Evolutionary conservation across 331 rosid genomes (phyloP), one percentile per base, ranked within the genome.

Genomic region (Spiraea crenata): DNA sequence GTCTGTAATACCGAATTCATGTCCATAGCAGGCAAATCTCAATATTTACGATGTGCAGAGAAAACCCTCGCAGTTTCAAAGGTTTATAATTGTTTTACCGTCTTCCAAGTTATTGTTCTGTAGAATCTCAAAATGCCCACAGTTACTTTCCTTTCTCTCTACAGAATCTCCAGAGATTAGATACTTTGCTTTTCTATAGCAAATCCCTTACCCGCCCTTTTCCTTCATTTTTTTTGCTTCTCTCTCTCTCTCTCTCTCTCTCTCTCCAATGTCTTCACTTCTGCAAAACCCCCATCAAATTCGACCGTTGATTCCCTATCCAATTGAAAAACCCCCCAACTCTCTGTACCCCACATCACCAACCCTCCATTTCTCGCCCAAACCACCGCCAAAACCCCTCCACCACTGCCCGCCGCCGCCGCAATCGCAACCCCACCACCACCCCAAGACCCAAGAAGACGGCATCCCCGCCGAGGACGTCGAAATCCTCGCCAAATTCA

Each of bases 391-490:
- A 31, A 72, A 41, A 19, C 66, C 68, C 25, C 39, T 16, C 78
- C 72, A 55, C 20, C 20, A 65, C 63, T 42, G 42, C 31, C 65
- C 76, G 20, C 7, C 55, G 9, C 31, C 66, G 7, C 40, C 69
- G 1, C 76, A 86, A 74, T 82, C 86, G 79, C 88, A 85, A 19
- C 78, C 68, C 35, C 63, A 38, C 78, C 73, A 57, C 35, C 69
- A 42, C 5, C 46, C 84, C 50, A 67, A 39, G 57, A 80, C 88
- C 76, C 91, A 82, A 74, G 96, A 84, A 15, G 89, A 86, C 1
- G 95, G 88, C 7, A 89, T 89, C 65, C 90, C 97, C 31, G 50
- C 57, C 0, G 92, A 82, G 31, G 92, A 91, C 71, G 92, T 93
- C 9, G 86, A 78, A 17, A 48, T 76, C 67, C 63, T 91, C 1